These are phyloP conservation scores for Staphylotrichum tortipilum DNA, from an alignment of 495 filamentous ascomycete genomes.

Conservation along the genomic window DNA sequence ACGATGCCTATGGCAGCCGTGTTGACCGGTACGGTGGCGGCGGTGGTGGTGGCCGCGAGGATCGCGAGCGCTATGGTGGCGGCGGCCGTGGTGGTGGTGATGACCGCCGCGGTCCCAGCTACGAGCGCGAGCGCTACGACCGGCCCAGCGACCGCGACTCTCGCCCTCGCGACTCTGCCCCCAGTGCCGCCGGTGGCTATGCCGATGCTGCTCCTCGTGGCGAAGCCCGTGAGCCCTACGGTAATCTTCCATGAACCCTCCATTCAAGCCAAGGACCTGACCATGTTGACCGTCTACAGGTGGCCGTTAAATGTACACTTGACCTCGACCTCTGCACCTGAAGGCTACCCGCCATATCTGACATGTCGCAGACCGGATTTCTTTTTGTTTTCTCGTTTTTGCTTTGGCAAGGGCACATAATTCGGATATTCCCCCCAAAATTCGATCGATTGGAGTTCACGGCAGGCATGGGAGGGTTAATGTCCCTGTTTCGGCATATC, in stretches of 20 bases:
- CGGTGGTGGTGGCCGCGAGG: constrained; percentile 31
- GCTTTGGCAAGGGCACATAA: constrained; percentile 28
- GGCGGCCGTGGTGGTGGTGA: constrained; percentile 39
- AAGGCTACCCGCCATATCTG: background rate
- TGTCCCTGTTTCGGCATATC: constrained; percentile 27
- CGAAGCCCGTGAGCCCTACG: constrained; percentile 46
- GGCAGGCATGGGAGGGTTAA: constrained; percentile 27
- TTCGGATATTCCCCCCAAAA: constrained; percentile 34
- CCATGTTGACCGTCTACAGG: constrained; percentile 15
- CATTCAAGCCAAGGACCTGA: background rate
- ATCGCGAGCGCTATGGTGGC: constrained; percentile 31
- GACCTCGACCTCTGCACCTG: background rate
- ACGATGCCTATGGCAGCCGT: constrained; percentile 39
- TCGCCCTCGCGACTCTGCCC: constrained; percentile 40
- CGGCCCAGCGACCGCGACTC: constrained; percentile 40
- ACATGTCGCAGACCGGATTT: constrained; percentile 19
- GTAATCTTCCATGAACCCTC: constrained; percentile 11
- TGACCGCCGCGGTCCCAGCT: constrained; percentile 44
- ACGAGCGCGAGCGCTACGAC: constrained; percentile 49
- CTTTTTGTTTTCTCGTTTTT: constrained; percentile 19
- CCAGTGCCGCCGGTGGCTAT: constrained; percentile 40
- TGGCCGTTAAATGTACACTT: constrained; percentile 14
- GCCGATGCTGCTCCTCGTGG: constrained; percentile 52
- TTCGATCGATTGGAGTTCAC: constrained; percentile 32
- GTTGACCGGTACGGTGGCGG: constrained; percentile 37